A percentile compares a stretch with the other conserved stretches of the same genome.
Evolutionary conservation across 2,329 filamentous ascomycete genomes (phyloP).

Genomic region (Mariannaea elegans): DNA sequence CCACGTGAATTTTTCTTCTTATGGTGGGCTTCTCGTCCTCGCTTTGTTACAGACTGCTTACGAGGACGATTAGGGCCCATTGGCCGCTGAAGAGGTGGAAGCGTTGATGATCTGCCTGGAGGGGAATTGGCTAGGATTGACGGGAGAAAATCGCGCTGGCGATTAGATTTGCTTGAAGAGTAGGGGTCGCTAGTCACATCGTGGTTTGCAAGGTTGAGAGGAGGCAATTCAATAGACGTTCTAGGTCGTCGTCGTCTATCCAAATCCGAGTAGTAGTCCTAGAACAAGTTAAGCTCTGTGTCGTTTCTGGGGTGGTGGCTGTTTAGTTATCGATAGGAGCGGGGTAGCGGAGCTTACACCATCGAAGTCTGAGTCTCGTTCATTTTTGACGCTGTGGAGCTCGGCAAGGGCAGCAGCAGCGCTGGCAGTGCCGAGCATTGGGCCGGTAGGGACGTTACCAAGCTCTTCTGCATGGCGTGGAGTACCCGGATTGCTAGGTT

Average conservation of each 20-base stretch:
- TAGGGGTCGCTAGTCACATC: slow-evolving; percentile 80
- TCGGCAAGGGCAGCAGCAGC: slow-evolving; percentile 89
- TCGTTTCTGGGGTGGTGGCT: slow-evolving; percentile 14
- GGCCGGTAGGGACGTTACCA: slow-evolving; percentile 53
- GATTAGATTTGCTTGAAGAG: slow-evolving; percentile 66
- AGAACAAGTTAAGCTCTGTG: slow-evolving; percentile 27
- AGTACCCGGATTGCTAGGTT: slow-evolving; percentile 72
- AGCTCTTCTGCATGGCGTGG: slow-evolving; percentile 76
- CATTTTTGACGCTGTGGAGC: slow-evolving; percentile 78
- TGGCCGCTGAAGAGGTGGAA: slow-evolving; percentile 82
- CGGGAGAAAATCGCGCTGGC: slow-evolving; percentile 79
- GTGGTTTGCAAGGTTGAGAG: slow-evolving; percentile 65
- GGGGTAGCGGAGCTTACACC: slow-evolving; percentile 63
- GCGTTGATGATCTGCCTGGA: slow-evolving; percentile 85
- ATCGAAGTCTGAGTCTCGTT: slow-evolving; percentile 81
- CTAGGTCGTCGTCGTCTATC: slow-evolving; percentile 71
- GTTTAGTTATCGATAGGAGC: slow-evolving; percentile 40
- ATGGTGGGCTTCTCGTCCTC: slow-evolving; percentile 78
- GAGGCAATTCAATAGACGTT: slow-evolving; percentile 77
- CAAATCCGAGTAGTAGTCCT: slow-evolving; percentile 76
- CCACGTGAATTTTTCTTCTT: slow-evolving; percentile 79
- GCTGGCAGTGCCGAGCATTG: slow-evolving; percentile 67
- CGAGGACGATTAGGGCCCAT: slow-evolving; percentile 77
- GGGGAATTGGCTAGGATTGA: slow-evolving; percentile 85
- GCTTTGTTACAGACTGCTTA: slow-evolving; percentile 87